phyloP scores from a whole-genome alignment of 2,329 filamentous ascomycete genomes.

The Aotearoamyces nothofagi region DNA sequence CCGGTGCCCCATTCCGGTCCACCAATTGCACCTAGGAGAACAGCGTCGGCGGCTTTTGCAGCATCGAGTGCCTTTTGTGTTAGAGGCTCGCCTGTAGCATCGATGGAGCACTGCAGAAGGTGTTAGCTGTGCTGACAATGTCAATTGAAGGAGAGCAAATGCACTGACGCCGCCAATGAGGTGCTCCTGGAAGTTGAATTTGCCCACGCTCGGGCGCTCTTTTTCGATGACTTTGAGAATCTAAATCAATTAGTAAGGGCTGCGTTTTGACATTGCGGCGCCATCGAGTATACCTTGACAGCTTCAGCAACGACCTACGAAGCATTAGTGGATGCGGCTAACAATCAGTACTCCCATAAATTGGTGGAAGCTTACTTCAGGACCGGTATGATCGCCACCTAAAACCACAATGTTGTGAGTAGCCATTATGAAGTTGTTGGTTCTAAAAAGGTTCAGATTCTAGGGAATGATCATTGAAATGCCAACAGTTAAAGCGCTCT shows the following conservation, averaged over 20 bases:
- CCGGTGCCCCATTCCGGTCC: slow-evolving; percentile 95
- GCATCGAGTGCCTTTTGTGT: slow-evolving; percentile 56
- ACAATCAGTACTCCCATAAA: slow-evolving; percentile 4
- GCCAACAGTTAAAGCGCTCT: too few relatives aligned
- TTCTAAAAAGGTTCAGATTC: too few relatives aligned
- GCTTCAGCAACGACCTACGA: slow-evolving; percentile 65
- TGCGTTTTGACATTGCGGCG: too few relatives aligned
- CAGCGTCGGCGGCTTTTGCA: slow-evolving; percentile 50
- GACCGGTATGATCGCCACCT: slow-evolving; percentile 71
- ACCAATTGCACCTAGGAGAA: slow-evolving; percentile 85
- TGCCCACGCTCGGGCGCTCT: slow-evolving; percentile 48
- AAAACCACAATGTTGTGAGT: slow-evolving; percentile 69
- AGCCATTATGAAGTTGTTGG: slow-evolving; percentile 36
- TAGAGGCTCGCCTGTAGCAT: slow-evolving; percentile 61
- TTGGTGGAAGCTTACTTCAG: slow-evolving; percentile 44
- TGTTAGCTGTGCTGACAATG: slow-evolving; percentile 3
- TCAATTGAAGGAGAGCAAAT: slow-evolving; percentile 3
- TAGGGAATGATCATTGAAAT: too few relatives aligned
- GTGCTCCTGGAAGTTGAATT: slow-evolving; percentile 84
- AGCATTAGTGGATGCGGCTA: slow-evolving; percentile 1
- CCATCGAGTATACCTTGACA: slow-evolving; percentile 61
- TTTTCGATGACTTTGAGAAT: slow-evolving; percentile 68
- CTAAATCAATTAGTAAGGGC: slow-evolving; percentile 26
- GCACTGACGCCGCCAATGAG: slow-evolving; percentile 75
- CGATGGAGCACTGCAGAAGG: slow-evolving; percentile 61